Percentiles rank a stretch among this genome's conserved stretches.
These are phyloP conservation scores for Trichosanthes truncata DNA, from an alignment of 306 rosid genomes.

Conservation along the genomic window DNA sequence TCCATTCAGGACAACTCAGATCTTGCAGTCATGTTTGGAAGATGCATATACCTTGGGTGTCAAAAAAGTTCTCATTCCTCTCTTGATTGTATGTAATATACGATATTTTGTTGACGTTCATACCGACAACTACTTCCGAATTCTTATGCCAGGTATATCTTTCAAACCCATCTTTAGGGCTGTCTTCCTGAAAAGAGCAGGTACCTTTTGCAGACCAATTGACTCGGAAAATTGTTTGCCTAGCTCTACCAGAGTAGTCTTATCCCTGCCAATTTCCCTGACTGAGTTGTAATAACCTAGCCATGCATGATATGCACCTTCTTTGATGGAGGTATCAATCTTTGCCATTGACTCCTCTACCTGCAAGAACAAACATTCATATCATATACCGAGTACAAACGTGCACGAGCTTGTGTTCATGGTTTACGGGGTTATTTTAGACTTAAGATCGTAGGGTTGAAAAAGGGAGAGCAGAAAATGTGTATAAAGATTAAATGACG, in stretches of 20 bases:
- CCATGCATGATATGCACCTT: slow-evolving; percentile 91
- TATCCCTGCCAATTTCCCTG: slow-evolving; percentile 77
- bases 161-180: slow-evolving; percentile 88
- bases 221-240: slow-evolving; percentile 63
- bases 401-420: not conserved
- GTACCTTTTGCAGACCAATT: slow-evolving; percentile 77
- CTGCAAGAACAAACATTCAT: slow-evolving; percentile 29
- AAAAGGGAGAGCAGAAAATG: not conserved
- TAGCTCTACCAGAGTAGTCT: slow-evolving; percentile 57
- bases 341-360: slow-evolving; percentile 61
- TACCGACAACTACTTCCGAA: slow-evolving; percentile 31
- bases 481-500: not conserved
- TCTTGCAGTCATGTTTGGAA: not conserved
- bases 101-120: too few relatives aligned
- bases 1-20: not conserved
- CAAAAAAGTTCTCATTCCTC: not conserved
- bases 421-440: not conserved
- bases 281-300: slow-evolving; percentile 88
- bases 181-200: slow-evolving; percentile 66
- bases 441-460: not conserved
- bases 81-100: not conserved
- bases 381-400: not conserved
- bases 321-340: slow-evolving; percentile 65
- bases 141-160: slow-evolving; percentile 78
- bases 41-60: not conserved